Percentiles rank a stretch among this genome's conserved stretches.
Conservation (phyloP, 225 moss, liverwort and hornwort genomes). For the Lunularia cruciata region DNA sequence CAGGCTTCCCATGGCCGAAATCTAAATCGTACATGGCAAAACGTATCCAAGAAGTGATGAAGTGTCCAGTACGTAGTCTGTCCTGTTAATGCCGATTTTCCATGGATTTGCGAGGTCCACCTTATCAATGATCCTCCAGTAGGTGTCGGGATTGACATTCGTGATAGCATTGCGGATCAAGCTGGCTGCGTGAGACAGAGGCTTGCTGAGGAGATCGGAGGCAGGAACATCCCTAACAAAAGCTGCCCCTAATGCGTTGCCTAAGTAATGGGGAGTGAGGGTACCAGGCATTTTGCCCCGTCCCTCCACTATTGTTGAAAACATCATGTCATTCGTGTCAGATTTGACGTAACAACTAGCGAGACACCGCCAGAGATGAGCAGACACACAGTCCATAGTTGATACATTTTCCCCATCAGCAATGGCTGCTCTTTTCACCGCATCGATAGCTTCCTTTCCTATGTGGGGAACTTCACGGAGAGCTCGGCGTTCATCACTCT, state of each 20-base stretch:
- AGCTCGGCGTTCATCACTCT: constrained; percentile 27
- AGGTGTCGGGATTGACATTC: constrained; percentile 27
- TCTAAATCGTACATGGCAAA: constrained; percentile 33
- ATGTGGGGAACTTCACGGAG: constrained; percentile 10
- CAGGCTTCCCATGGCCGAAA: constrained; percentile 27
- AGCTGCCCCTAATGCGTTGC: constrained; percentile 34
- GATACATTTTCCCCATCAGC: constrained; percentile 19
- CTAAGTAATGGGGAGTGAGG: constrained; percentile 31
- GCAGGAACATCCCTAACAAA: constrained; percentile 29
- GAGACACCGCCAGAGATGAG: constrained; percentile 42
- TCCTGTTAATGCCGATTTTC: constrained; percentile 40
- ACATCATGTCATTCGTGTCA: constrained; percentile 31
- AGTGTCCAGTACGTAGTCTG: constrained; percentile 30
- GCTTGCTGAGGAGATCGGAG: constrained; percentile 17
- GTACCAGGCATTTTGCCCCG: constrained; percentile 25
- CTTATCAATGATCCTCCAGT: constrained; percentile 34
- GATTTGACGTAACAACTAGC: constrained; percentile 8
- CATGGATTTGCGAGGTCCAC: constrained; percentile 45
- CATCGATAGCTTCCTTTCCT: constrained; percentile 26
- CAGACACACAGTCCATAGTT: constrained; percentile 40
- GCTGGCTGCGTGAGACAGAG: constrained; percentile 31
- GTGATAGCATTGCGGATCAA: constrained; percentile 29
- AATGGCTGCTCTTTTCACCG: constrained; percentile 25
- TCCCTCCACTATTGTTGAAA: constrained; percentile 44
- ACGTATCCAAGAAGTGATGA: constrained; percentile 28